Conservation (phyloP, 2,329 filamentous ascomycete genomes). For the Colletotrichum noveboracense region DNA sequence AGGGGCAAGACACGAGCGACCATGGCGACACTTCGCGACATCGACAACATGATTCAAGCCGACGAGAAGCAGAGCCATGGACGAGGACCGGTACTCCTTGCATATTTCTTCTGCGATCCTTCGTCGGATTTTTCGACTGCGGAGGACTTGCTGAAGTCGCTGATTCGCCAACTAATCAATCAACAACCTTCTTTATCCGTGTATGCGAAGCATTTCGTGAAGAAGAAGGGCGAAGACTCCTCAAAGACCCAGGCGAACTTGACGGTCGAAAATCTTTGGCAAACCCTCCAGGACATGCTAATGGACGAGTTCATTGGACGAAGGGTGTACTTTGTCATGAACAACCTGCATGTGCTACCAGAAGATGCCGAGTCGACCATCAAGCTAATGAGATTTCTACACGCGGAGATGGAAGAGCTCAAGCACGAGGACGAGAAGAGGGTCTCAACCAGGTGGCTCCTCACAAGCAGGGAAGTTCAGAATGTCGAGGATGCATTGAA, state of each 20-base stretch:
- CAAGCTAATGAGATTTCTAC: constrained; percentile 38
- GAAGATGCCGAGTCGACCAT: constrained; percentile 35
- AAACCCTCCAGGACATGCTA: constrained; percentile 46
- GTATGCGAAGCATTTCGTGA: constrained; percentile 39
- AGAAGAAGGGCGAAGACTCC: constrained; percentile 35
- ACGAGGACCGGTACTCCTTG: constrained; percentile 35
- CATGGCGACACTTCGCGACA: constrained; percentile 40
- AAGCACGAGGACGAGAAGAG: constrained; percentile 24
- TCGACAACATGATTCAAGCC: constrained; percentile 32
- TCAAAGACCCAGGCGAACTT: constrained; percentile 31
- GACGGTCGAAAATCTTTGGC: constrained; percentile 44
- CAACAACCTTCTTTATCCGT: constrained; percentile 36
- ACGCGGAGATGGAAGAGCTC: constrained; percentile 30
- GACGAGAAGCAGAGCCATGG: constrained; percentile 24
- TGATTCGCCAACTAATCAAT: constrained; percentile 41
- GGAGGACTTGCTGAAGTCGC: constrained; percentile 44
- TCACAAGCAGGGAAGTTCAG: constrained; percentile 39
- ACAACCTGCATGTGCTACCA: constrained; percentile 43
- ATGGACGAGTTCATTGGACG: constrained; percentile 39
- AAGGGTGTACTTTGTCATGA: constrained; percentile 44
- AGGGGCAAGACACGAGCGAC: constrained; percentile 46
- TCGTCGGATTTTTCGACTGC: constrained; percentile 40
- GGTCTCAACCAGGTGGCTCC: constrained; percentile 40
- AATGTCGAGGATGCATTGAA: constrained; percentile 33
- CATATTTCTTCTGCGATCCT: constrained; percentile 48